phyloP scores from a whole-genome alignment of 257 asterid species.

The Nicotiana tomentosiformis region DNA sequence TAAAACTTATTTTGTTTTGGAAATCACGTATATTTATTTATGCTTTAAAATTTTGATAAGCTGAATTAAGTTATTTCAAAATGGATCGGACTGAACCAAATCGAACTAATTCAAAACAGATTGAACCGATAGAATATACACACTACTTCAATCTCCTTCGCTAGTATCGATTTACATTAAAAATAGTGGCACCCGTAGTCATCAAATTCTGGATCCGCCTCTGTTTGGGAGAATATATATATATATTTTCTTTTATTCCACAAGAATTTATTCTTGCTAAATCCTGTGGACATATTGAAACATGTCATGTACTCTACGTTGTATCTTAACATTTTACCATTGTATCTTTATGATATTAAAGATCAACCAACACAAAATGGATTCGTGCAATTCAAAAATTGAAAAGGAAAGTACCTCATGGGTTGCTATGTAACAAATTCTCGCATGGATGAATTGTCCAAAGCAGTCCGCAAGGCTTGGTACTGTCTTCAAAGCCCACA shows the following conservation, averaged over 20 bases:
- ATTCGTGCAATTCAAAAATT: background rate
- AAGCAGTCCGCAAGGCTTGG: conserved; percentile 80
- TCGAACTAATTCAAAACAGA: too few species aligned
- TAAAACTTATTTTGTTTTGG: too few species aligned
- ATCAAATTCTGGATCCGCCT: too few species aligned
- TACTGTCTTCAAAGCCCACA: conserved; percentile 70
- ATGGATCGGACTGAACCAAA: too few species aligned
- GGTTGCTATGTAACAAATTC: conserved; percentile 40
- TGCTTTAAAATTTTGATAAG: too few species aligned
- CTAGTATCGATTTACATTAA: too few species aligned
- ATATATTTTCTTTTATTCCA: background rate
- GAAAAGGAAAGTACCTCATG: conserved; percentile 33
- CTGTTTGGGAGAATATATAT: background rate
- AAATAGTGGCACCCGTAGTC: too few species aligned
- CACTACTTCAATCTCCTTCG: too few species aligned
- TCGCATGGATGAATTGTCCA: conserved; percentile 56
- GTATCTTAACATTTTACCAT: background rate
- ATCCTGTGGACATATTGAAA: background rate
- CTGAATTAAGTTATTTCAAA: too few species aligned
- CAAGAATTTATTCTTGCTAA: background rate
- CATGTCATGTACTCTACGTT: background rate
- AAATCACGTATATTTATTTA: too few species aligned
- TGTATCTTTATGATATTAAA: background rate
- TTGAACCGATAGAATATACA: too few species aligned
- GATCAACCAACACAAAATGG: background rate